Evolutionary conservation across 2,329 filamentous ascomycete species (phyloP).

Genomic region (Phialocephala subalpina): DNA sequence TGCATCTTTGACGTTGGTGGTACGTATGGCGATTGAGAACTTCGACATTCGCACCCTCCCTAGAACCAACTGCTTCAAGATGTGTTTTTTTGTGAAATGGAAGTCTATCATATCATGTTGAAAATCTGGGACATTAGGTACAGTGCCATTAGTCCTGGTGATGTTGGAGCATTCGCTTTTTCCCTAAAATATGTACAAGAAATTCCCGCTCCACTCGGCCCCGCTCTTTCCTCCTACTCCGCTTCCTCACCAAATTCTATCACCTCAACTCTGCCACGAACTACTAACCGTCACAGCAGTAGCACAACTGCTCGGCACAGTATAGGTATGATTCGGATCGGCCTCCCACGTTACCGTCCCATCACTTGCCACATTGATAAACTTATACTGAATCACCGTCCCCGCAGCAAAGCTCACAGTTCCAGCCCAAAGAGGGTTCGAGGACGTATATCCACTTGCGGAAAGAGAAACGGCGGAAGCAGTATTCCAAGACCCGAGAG

Average conservation of each 20-base stretch:
- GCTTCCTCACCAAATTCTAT: too few relatives aligned
- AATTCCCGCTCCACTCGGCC: neutral
- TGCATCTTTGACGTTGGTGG: too few relatives aligned
- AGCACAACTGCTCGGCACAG: slow-evolving; percentile 36
- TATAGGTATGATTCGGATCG: slow-evolving; percentile 50
- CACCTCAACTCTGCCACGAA: slow-evolving; percentile 30
- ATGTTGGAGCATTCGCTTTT: neutral
- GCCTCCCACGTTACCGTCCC: slow-evolving; percentile 70
- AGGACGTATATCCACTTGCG: slow-evolving; percentile 64
- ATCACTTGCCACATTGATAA: slow-evolving; percentile 63
- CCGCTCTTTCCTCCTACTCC: neutral
- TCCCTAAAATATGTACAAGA: neutral
- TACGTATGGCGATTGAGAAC: too few relatives aligned
- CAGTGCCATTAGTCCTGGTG: neutral
- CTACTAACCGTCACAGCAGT: slow-evolving; percentile 34
- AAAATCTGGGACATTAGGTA: neutral
- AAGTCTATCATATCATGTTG: neutral
- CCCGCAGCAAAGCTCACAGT: slow-evolving; percentile 64
- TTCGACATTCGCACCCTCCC: too few relatives aligned
- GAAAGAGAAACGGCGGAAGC: slow-evolving; percentile 61
- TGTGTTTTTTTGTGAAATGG: too few relatives aligned
- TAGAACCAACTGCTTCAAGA: too few relatives aligned
- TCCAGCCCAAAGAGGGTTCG: slow-evolving; percentile 68
- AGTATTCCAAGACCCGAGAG: slow-evolving; percentile 70
- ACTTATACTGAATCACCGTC: slow-evolving; percentile 71